Evolutionary conservation across 176 grass and related monocot genomes (phyloP).

Genomic region (Leersia perrieri): DNA sequence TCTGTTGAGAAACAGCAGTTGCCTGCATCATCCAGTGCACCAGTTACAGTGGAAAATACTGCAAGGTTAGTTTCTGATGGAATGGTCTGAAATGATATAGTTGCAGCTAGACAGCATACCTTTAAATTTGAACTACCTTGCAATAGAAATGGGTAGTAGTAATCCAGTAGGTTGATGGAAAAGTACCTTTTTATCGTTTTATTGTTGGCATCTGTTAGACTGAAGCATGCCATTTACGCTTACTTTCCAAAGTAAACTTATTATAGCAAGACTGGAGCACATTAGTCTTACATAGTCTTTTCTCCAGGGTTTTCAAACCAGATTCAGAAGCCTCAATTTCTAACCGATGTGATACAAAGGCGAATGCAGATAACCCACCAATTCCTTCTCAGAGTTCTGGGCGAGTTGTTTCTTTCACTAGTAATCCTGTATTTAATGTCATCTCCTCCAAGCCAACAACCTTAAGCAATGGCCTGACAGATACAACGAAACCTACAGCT

Average conservation of each 20-base stretch:
- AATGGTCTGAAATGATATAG: not conserved
- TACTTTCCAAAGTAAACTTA: constrained; percentile 5
- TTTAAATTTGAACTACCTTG: not conserved
- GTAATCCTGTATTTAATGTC: constrained; percentile 34
- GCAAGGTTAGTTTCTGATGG: constrained; percentile 33
- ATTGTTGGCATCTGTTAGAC: not conserved
- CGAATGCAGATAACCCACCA: constrained; percentile 23
- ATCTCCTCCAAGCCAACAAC: constrained; percentile 13
- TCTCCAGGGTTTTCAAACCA: constrained; percentile 28
- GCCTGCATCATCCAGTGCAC: not conserved
- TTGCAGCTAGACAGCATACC: not conserved
- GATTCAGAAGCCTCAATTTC: constrained; percentile 15
- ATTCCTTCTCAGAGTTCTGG: constrained; percentile 30
- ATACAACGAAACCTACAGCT: constrained; percentile 10
- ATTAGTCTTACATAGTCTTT: not conserved
- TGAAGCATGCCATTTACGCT: constrained; percentile 9
- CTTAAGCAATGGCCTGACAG: constrained; percentile 27
- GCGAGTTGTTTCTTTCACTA: constrained; percentile 35
- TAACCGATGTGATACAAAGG: constrained; percentile 1
- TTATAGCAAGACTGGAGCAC: not conserved
- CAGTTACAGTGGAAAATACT: constrained; percentile 10
- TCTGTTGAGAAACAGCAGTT: constrained; percentile 20
- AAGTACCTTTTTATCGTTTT: constrained; percentile 4
- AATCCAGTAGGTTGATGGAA: constrained; percentile 9
- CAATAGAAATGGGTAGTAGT: not conserved